Base-by-base conservation (phyloP, 768 basidiomycete genomes). In the Russula sp. region DNA sequence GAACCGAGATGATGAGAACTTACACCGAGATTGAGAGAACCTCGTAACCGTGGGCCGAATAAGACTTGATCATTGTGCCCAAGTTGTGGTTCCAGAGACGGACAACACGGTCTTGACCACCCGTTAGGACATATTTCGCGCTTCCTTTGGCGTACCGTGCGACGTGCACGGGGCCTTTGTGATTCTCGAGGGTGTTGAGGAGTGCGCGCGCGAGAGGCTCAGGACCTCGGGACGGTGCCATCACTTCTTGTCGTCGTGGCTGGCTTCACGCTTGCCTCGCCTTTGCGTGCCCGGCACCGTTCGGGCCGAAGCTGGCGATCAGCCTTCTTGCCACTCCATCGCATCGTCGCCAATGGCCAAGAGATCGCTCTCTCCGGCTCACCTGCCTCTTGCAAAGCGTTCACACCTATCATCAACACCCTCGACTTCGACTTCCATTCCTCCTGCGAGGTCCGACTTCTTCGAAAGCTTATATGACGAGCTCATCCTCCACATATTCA, bases 31-130 rank as follows among this genome's bases (percentile, higher is more conserved):
- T 78, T 2, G 92, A 91, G 48, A 98, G 82, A 4, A 99, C 91
- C 73, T 98, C 97, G 73, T 98, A 96, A 32, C 94, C 96, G 74
- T 98, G 96, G 10, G 92, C 92, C 62, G 85, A 78, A 74, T 97
- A 99, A 0, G 80, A 74, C 76, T 97, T 97, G 76, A 99, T 92
- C 77, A 96, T 87, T n/a, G 86, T 81, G 26, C 95, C 97, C 36
- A 84, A 75, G 59, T 78, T 79, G 5, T 94, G 89, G 75, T 98
- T 99, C 90, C 94, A 98, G 44, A 98, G 84, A 54, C 90, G 83
- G 58, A 98, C 82, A 1, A 87, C 85, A 55, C 94, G 83, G 76
- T 98, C 97, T 73, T 92, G 89, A 22, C 94, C 94, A 10, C 96
- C 97, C 1, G 92, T 88, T n/a, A 99, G 81, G 65, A 93, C 78